Percentiles rank a stretch among this genome's conserved stretches.
Evolutionary conservation across 441 rosid genomes (phyloP).

Genomic region (Mallotus repandus): DNA sequence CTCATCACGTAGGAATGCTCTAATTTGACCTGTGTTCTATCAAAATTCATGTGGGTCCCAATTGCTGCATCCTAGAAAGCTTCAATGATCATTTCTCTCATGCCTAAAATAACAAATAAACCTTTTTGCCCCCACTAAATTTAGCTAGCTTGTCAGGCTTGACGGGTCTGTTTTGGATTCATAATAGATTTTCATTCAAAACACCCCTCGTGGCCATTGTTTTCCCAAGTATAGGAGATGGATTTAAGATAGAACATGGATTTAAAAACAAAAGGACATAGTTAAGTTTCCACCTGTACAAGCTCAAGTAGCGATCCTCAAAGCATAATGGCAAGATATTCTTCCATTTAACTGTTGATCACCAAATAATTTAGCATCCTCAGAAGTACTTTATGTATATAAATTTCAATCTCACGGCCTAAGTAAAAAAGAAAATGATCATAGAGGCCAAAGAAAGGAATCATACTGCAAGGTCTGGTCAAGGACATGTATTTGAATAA

Average conservation of each 20-base stretch:
- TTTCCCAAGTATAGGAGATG: constrained; percentile 23
- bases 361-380: constrained; percentile 13
- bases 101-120: constrained; percentile 1
- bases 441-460: constrained; percentile 10
- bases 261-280: constrained; percentile 6
- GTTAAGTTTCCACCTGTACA: constrained; percentile 19
- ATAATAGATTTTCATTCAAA: constrained; percentile 6
- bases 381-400: not conserved
- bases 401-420: not conserved
- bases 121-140: constrained; percentile 5
- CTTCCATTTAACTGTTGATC: constrained; percentile 19
- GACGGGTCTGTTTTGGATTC: constrained; percentile 3
- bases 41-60: not conserved
- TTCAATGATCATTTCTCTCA: not conserved
- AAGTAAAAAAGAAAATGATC: constrained; percentile 11
- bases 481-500: constrained; percentile 16
- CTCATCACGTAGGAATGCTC: constrained; percentile 18
- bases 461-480: constrained; percentile 19
- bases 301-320: constrained; percentile 15
- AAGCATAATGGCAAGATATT: constrained; percentile 11
- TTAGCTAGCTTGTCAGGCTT: constrained; percentile 23
- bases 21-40: constrained; percentile 13
- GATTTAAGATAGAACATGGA: constrained; percentile 19
- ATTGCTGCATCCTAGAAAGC: constrained; percentile 1
- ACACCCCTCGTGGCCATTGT: constrained; percentile 18